These are phyloP conservation scores for Zoysia pacifica DNA, from an alignment of 176 grass and related monocot species.

Conservation along the genomic window DNA sequence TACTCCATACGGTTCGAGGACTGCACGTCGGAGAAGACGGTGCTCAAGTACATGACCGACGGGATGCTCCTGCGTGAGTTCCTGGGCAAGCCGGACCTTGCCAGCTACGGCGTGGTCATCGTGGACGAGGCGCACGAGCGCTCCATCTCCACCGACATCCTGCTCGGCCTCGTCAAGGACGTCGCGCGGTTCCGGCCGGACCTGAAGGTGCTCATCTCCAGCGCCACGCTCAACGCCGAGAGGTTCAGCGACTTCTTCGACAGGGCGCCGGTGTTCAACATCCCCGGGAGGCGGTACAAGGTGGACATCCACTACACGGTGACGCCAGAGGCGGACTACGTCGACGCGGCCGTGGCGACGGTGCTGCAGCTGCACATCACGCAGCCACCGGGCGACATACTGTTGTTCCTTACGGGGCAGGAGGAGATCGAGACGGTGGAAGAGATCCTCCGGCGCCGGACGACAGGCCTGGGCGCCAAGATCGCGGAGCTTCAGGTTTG, in stretches of 20 bases:
- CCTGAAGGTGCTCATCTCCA: conserved; percentile 63
- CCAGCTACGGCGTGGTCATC: conserved; percentile 64
- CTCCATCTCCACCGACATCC: conserved; percentile 60
- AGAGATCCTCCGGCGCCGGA: conserved; percentile 45
- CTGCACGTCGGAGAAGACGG: conserved; percentile 66
- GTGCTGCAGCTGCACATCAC: conserved; percentile 60
- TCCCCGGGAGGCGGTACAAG: conserved; percentile 58
- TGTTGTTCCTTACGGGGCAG: conserved; percentile 69
- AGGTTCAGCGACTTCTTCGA: conserved; percentile 67
- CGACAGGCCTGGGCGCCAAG: conserved; percentile 39
- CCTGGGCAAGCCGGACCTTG: conserved; percentile 62
- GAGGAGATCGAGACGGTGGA: conserved; percentile 77
- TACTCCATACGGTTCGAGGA: conserved; percentile 80
- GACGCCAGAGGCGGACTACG: conserved; percentile 63
- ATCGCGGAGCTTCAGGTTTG: conserved; percentile 49
- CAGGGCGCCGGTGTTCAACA: conserved; percentile 56
- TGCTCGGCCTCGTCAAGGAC: conserved; percentile 76
- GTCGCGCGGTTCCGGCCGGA: conserved; percentile 44
- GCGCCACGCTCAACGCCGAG: conserved; percentile 67
- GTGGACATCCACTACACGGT: conserved; percentile 60
- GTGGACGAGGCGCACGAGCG: conserved; percentile 81
- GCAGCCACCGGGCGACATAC: conserved; percentile 55
- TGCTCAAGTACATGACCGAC: conserved; percentile 63
- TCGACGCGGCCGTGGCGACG: conserved; percentile 50
- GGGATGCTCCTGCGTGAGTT: conserved; percentile 67